These are phyloP conservation scores for Candida schatavii DNA, from an alignment of 805 yeast species.

Conservation along the genomic window DNA sequence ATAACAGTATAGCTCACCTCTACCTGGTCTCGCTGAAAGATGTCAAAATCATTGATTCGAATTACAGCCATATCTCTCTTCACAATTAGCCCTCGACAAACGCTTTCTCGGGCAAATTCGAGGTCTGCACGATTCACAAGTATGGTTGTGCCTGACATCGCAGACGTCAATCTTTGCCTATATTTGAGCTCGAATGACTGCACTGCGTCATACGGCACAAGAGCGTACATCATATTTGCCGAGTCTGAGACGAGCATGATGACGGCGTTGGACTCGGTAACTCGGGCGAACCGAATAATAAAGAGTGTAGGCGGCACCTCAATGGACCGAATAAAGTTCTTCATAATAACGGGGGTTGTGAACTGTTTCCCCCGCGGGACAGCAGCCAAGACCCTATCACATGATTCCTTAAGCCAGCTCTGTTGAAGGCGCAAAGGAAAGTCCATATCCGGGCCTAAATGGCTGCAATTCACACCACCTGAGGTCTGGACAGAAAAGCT, in stretches of 20 bases:
- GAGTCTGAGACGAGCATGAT: conserved; percentile 32
- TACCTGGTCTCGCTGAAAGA: conserved; percentile 32
- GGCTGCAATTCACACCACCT: no score
- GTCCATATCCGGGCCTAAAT: no score
- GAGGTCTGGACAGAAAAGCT: no score
- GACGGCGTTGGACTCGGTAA: conserved; percentile 21
- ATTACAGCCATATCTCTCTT: conserved; percentile 20
- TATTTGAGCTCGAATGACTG: conserved; percentile 27
- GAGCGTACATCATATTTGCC: conserved; percentile 26
- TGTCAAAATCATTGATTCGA: conserved; percentile 26
- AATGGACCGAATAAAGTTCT: conserved; percentile 13
- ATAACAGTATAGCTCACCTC: conserved; percentile 4
- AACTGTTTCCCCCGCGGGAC: conserved; percentile 8
- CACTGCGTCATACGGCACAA: conserved; percentile 26
- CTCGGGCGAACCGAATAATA: conserved; percentile 22
- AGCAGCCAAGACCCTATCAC: conserved; percentile 8
- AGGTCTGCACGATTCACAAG: conserved; percentile 26
- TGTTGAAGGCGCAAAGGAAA: conserved; percentile 15
- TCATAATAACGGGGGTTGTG: conserved; percentile 11
- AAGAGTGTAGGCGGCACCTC: conserved; percentile 22
- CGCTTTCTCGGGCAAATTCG: conserved; percentile 15
- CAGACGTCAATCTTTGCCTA: conserved; percentile 32
- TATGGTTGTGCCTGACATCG: conserved; percentile 25
- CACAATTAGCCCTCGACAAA: conserved; percentile 5
- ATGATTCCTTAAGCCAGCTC: conserved; percentile 20